Base-by-base conservation (phyloP, 306 rosid species). In the Casuarina glauca region DNA sequence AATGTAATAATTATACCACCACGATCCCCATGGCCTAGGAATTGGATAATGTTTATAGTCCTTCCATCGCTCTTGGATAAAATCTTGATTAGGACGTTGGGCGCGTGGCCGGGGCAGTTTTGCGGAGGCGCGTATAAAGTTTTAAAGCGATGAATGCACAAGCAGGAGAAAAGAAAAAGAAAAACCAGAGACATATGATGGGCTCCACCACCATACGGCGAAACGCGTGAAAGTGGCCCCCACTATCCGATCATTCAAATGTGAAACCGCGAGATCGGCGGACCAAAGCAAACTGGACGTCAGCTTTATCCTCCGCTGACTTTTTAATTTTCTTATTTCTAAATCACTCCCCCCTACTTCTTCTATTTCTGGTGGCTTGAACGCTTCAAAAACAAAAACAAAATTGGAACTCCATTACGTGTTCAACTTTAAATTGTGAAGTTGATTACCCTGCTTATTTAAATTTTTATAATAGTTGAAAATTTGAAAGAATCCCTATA, bases 141-240 rank as follows among this genome's bases (percentile, higher is more conserved):
- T 26, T 26, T 48, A 2, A 5, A 63, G 17, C 46, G 17, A 15
- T 41, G 1, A 39, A 41, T 6, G 17, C n/a, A 57, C 20, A 26
- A 26, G 36, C 63, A 4, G 2, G 20, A 48, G 26, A 45, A 19
- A 20, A 2, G 4, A 26, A 41, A 8, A 9, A 7, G 7, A 66
- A 62, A 60, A 16, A 13, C 32, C 13, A 53, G 57, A 43, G 49
- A 70, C 10, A 54, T 35, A 50, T 6, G 32, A 81, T 50, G 74
- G 88, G 81, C 5, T 67, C 86, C 82, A 0, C 52, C 4, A 49
- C 76, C 64, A 50, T 11, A 50, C 38, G 69, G n/a, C 36, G 39
- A 83, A 89, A 83, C 93, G 93, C 90, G 93, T 89, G 80, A 80
- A 81, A 43, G 87, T 84, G 87, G 90, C 45, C 58, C 88, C 89